Evolutionary conservation across 148 eudicot genomes (phyloP), one percentile per base, ranked within the genome.

Genomic region (Spergularia marina): DNA sequence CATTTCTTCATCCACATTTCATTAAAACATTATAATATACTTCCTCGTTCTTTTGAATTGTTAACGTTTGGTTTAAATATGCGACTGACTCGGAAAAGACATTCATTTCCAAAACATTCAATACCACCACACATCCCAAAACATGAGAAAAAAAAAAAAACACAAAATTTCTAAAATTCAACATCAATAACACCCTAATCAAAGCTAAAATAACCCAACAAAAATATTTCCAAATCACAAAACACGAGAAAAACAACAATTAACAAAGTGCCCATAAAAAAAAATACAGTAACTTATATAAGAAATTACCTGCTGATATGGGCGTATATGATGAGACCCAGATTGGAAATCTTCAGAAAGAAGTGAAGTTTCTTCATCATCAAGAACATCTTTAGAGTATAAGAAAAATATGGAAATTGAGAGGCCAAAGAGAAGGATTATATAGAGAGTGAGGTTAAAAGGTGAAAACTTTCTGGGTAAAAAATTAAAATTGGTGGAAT

Each of bases 391-490:
- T 51, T 76, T 85, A 30, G 82, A 80, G 57, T 78, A 83, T 7
- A 80, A 64, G 76, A 80, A 16, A 64, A 85, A 85, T 16, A 85
- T 25, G 60, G 72, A 68, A 36, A 85, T 76, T 21, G 88, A 83
- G 10, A 83, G 61, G 40, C 53, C 76, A 76, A 78, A 85, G 6
- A 85, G 72, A 64, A 85, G 49, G 68, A 85, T 79, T 25, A 41
- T 56, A 65, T 75, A 85, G 13, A 83, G 82, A 65, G 85, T 72
- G 8, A 78, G 73, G 39, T 80, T 75, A 4, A 74, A 75, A 60
- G 82, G 78, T 12, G 88, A 85, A 2, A 77, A 36, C 68, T 81
- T 85, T 66, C 59, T 65, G 17, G 77, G 76, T 53, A 83, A 12
- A 52, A 72, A 73, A 59, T 74, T 83, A 17, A 61, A 60, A 15